phyloP scores from a whole-genome alignment of 1,284 basidiomycete species.

The Bjerkandera adusta region DNA sequence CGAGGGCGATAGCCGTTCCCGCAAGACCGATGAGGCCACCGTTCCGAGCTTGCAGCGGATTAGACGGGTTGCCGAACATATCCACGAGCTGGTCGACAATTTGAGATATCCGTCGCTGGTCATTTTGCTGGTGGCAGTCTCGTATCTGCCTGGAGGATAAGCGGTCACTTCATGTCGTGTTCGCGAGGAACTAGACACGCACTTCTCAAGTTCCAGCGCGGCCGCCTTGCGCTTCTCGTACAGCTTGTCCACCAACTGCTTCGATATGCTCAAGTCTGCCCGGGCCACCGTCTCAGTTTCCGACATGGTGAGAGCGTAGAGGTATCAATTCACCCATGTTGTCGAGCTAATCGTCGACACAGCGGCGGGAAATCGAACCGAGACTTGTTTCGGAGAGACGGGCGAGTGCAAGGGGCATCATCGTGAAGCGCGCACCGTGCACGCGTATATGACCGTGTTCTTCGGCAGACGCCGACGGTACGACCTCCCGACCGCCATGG shows the following conservation, averaged over 20 bases:
- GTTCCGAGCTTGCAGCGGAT: conserved; percentile 87
- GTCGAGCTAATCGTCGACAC: not conserved
- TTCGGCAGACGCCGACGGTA: conserved; percentile 1
- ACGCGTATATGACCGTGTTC: conserved; percentile 4
- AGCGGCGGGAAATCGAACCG: not conserved
- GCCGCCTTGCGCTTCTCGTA: conserved; percentile 97
- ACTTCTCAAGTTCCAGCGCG: conserved; percentile 96
- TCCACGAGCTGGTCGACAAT: conserved; percentile 96
- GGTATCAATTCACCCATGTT: conserved; percentile 13
- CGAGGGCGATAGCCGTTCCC: conserved; percentile 93
- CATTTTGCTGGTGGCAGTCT: conserved; percentile 80
- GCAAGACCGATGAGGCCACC: conserved; percentile 97
- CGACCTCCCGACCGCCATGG: conserved; percentile 17
- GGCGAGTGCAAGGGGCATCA: conserved; percentile 1
- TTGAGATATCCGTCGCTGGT: conserved; percentile 77
- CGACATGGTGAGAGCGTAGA: not conserved
- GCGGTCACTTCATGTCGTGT: conserved; percentile 1
- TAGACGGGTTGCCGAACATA: conserved; percentile 81
- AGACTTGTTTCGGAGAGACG: conserved; percentile 1
- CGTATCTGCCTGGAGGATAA: conserved; percentile 60
- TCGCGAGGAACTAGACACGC: conserved; percentile 19
- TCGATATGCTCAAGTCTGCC: conserved; percentile 62
- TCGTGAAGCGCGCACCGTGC: conserved; percentile 8
- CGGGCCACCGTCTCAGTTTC: not conserved
- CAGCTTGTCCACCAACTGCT: conserved; percentile 82